Base-by-base conservation (phyloP, 2,329 filamentous ascomycete genomes). In the Zalaria obscura region DNA sequence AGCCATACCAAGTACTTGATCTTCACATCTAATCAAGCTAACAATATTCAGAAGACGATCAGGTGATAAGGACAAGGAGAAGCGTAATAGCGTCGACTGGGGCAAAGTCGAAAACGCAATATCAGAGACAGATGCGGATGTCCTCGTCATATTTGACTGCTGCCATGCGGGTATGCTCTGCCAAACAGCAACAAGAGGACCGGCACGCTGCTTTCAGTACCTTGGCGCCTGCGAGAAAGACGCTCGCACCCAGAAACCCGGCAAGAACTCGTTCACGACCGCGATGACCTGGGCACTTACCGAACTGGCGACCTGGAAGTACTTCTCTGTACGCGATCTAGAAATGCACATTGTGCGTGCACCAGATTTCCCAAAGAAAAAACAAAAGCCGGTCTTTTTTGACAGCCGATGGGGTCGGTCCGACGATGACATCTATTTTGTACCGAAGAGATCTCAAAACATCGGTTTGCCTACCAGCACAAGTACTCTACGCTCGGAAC, bases 81-180 rank as follows among this genome's bases (percentile, higher is more conserved):
- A n/a, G 37, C n/a, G n/a, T n/a, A n/a, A n/a, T n/a, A 40, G 39
- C 18, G 27, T 40, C 25, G 39, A 35, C 8, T 40, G 39, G 39
- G 10, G 10, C 10, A 25, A 36, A 7, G 36, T 45, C 6, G 42
- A 45, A n/a, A 4, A 3, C 3, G 26, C 41, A 3, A 8, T 43
- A 4, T 9, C 9, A 11, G 31, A 32, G 10, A 36, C 38, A 18
- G 28, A 35, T n/a, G 28, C 37, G 6, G 41, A 43, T 32, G 37
- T 43, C 3, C 33, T 43, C 4, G n/a, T 43, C 5, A 43, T 43
- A 4, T 43, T 43, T 27, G 41, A 43, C 26, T 43, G 41, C 32
- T 43, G 41, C 26, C 33, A 43, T 29, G 41, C 41, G 4, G 41
- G 41, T 27, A 37, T 46, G 25, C 33, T 43, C 3, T 40, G 37